These are phyloP conservation scores for Rhynchospora pubera DNA, from an alignment of 176 grass and related monocot species.

Conservation along the genomic window DNA sequence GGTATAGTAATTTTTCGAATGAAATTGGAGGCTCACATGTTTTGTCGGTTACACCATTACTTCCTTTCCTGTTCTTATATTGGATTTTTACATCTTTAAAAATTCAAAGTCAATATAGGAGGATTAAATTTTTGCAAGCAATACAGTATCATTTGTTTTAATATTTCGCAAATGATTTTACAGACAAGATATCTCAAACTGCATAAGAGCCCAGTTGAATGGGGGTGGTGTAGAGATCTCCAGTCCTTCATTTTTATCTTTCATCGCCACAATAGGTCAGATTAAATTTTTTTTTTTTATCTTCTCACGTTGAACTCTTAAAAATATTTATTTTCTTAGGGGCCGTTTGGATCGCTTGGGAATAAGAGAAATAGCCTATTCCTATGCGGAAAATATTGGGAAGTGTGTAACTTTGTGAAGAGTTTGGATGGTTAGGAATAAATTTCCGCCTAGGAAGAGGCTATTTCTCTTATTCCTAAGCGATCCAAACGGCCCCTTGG, in stretches of 20 bases:
- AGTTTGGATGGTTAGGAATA: too few relatives aligned
- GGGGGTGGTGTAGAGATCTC: conserved; percentile 96
- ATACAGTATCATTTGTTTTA: conserved; percentile 6
- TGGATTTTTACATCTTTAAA: conserved; percentile 24
- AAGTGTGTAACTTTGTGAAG: too few relatives aligned
- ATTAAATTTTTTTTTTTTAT: conserved; percentile 1
- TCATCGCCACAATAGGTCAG: conserved; percentile 69
- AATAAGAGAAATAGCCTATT: too few relatives aligned
- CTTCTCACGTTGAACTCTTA: neutral
- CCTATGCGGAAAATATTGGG: too few relatives aligned
- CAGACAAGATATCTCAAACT: conserved; percentile 74
- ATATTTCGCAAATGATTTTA: conserved; percentile 16
- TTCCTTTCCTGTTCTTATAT: conserved; percentile 4
- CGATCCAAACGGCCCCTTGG: too few relatives aligned
- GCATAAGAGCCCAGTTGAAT: conserved; percentile 71
- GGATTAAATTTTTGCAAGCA: neutral
- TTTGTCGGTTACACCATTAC: neutral
- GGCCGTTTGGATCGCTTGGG: too few relatives aligned
- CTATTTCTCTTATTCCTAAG: too few relatives aligned
- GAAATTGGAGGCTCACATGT: neutral
- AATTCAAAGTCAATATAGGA: neutral
- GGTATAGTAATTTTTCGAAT: conserved; percentile 27
- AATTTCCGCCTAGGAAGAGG: too few relatives aligned
- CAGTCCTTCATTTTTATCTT: conserved; percentile 92
- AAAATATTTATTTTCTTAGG: neutral